Evolutionary conservation across 2,329 filamentous ascomycete species (phyloP), one percentile per base, ranked within the genome.

Genomic region (Fusarium newnesense): DNA sequence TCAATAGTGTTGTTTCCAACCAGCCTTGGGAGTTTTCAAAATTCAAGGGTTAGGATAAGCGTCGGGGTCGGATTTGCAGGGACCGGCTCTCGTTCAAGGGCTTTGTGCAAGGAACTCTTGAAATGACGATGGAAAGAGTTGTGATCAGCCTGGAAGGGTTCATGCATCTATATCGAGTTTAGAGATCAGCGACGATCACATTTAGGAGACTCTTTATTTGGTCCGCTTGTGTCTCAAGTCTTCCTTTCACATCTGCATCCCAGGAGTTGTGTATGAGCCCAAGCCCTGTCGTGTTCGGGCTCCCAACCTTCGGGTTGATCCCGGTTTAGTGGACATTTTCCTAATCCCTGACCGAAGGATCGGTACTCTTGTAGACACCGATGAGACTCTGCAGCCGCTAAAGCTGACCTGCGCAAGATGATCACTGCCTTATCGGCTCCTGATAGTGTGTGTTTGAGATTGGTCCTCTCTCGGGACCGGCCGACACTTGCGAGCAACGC

Each of bases 271-370:
- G 47, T 49, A 34, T 15, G 34, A 34, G 44, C 34, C 24, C 53
- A 28, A 52, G 53, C 69, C 65, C 60, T 68, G 63, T 57, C 60
- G 46, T 66, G 65, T 60, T 60, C 40, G 34, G 53, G 49, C 53
- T 60, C 44, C 53, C 43, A 66, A 57, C 42, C 70, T 44, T 68
- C 58, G 65, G 62, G 64, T 66, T 57, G 61, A 72, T 67, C 53
- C 56, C 58, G 64, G 65, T 37, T 69, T 69, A 65, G 57, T 53
- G 56, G 67, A 32, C 59, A 64, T 60, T 67, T 44, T 63, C 49
- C 57, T 40, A 73, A 76, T 69, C 74, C 74, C 64, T 75, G 74
- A 69, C 64, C 69, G 64, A 65, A 72, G 64, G 73, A 75, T 74
- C 69, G 69, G 74, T 73, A 63, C 60, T 69, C 67, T 75, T 60